Conservation (phyloP, 164 flowering plant species). For the Berberis thunbergii region DNA sequence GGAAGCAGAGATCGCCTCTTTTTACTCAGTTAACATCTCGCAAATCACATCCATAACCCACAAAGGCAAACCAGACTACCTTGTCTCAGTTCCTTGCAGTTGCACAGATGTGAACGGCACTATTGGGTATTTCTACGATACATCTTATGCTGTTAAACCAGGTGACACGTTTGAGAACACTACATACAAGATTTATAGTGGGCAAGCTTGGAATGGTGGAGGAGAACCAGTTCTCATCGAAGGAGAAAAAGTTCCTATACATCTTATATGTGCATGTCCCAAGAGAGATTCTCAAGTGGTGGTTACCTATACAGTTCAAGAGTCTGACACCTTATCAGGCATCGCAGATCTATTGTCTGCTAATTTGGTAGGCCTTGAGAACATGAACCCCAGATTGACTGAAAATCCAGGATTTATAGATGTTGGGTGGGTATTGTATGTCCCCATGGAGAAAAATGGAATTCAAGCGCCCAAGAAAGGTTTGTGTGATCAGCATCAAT, state of each 20-base stretch:
- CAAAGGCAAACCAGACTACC: conserved; percentile 27
- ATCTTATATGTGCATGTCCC: conserved; percentile 47
- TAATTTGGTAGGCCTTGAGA: conserved; percentile 20
- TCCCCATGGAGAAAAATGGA: conserved; percentile 42
- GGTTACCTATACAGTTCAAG: conserved; percentile 55
- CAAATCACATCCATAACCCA: conserved; percentile 20
- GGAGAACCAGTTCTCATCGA: conserved; percentile 2
- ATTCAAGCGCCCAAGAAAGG: conserved; percentile 16
- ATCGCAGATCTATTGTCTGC: conserved; percentile 35
- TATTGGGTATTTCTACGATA: conserved; percentile 33
- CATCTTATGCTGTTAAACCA: conserved; percentile 16
- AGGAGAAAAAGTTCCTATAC: conserved; percentile 16
- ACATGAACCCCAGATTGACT: conserved; percentile 24
- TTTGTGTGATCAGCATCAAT: neutral
- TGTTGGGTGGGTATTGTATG: conserved; percentile 56
- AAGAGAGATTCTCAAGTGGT: conserved; percentile 23
- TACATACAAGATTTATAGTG: conserved; percentile 30
- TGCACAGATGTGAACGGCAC: conserved; percentile 28
- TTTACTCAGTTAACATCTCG: conserved; percentile 31
- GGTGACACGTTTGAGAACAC: conserved; percentile 28
- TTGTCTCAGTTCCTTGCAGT: conserved; percentile 40
- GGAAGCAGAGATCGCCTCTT: conserved; percentile 22
- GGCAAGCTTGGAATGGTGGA: conserved; percentile 32
- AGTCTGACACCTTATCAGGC: conserved; percentile 31
- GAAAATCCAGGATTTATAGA: conserved; percentile 22